Percentiles rank a stretch among this genome's conserved stretches.
Conservation (phyloP, 768 basidiomycete genomes). For the Polyporus arcularius region DNA sequence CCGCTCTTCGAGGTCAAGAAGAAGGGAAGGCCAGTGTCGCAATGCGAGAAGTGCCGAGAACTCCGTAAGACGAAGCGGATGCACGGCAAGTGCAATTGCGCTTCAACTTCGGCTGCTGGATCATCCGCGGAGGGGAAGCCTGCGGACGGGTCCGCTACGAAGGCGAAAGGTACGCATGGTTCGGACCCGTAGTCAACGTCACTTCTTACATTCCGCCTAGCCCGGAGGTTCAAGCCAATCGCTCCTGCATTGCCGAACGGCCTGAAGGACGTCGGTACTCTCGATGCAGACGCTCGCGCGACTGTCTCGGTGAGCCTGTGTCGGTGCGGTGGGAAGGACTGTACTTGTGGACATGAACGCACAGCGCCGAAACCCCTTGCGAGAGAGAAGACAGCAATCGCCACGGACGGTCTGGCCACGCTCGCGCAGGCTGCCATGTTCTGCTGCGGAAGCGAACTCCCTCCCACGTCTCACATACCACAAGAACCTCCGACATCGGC, state of each 20-base stretch:
- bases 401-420: conserved; percentile 30
- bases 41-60: conserved; percentile 84
- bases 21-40: conserved; percentile 90
- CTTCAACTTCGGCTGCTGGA: conserved; percentile 26
- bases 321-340: conserved; percentile 18
- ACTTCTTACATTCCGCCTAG: conserved; percentile 35
- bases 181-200: not conserved
- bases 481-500: not conserved
- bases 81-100: conserved; percentile 81
- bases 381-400: not conserved
- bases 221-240: conserved; percentile 69
- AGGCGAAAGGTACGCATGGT: conserved; percentile 40
- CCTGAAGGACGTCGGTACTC: conserved; percentile 51
- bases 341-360: conserved; percentile 17
- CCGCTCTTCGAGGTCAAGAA: conserved; percentile 93
- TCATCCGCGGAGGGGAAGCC: conserved; percentile 5
- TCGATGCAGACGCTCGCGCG: not conserved
- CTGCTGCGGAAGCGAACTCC: conserved; percentile 20
- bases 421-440: conserved; percentile 39
- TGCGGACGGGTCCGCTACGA: not conserved
- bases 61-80: conserved; percentile 77
- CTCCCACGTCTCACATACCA: not conserved
- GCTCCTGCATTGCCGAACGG: conserved; percentile 75
- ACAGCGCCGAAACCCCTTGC: conserved; percentile 15
- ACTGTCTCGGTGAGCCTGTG: conserved; percentile 1